phyloP scores from a whole-genome alignment of 139 green algal genomes.

The Desmodesmus armatus region DNA sequence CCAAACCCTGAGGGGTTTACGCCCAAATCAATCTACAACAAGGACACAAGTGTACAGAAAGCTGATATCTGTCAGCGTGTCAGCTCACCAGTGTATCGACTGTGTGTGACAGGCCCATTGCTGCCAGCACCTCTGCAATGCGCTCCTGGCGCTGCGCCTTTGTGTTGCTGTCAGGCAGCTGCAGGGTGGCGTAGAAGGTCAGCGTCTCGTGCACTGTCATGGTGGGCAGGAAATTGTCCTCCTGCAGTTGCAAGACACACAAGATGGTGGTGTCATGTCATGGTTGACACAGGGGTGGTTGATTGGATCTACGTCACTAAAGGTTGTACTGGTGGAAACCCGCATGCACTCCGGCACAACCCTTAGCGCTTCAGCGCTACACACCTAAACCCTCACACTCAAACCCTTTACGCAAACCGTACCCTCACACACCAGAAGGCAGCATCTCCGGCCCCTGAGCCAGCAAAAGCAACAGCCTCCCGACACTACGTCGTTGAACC shows the following conservation, averaged over 20 bases:
- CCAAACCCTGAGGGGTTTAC: too few species aligned
- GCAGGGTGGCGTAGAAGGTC: slow-evolving; percentile 57
- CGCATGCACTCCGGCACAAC: not conserved
- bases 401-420: not conserved
- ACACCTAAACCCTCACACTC: not conserved
- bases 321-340: not conserved
- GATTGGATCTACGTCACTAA: not conserved
- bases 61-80: too few species aligned
- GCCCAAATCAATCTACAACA: too few species aligned
- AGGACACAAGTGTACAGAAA: not conserved
- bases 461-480: not conserved
- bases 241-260: slow-evolving; percentile 45
- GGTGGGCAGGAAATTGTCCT: slow-evolving; percentile 74
- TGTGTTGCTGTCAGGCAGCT: slow-evolving; percentile 44
- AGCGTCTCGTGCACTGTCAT: slow-evolving; percentile 66
- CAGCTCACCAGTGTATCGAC: slow-evolving; percentile 53
- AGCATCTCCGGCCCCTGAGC: not conserved
- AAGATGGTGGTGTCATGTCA: not conserved
- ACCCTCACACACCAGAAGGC: not conserved
- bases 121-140: slow-evolving; percentile 52
- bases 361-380: not conserved
- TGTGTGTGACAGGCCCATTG: slow-evolving; percentile 55
- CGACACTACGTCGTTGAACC: not conserved
- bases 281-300: not conserved
- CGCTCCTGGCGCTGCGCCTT: slow-evolving; percentile 23